A percentile compares a stretch with the other conserved stretches of the same genome.
These are phyloP conservation scores for Lanmaoa rubissima DNA, from an alignment of 768 basidiomycete genomes.

Conservation along the genomic window DNA sequence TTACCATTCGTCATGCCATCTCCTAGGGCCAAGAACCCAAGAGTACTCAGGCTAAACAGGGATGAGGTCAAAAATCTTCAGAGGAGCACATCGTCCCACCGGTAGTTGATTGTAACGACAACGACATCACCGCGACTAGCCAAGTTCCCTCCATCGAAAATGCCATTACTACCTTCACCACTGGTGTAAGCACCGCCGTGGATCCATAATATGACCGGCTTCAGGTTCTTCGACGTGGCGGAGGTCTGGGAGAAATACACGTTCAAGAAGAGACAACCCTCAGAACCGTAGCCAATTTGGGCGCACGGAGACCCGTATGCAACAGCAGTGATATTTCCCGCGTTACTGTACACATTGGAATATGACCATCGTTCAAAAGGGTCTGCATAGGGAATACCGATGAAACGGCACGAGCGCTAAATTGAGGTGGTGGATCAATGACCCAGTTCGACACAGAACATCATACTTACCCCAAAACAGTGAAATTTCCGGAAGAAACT, in stretches of 20 bases:
- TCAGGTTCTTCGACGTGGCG: constrained; percentile 21
- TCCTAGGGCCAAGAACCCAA: constrained; percentile 7
- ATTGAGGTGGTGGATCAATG: not conserved
- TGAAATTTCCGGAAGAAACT: constrained; percentile 6
- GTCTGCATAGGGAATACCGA: constrained; percentile 50
- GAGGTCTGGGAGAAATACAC: constrained; percentile 34
- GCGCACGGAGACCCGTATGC: constrained; percentile 36
- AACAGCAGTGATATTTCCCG: constrained; percentile 32
- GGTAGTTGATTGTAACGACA: constrained; percentile 38
- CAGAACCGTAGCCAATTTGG: constrained; percentile 31
- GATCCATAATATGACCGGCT: constrained; percentile 51
- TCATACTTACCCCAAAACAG: constrained; percentile 6
- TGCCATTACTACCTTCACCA: constrained; percentile 38
- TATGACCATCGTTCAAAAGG: constrained; percentile 42
- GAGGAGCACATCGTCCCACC: constrained; percentile 7
- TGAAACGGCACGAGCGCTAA: constrained; percentile 47
- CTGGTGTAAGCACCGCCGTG: constrained; percentile 48
- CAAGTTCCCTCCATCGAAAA: constrained; percentile 44
- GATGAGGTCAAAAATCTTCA: not conserved
- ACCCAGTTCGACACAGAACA: not conserved
- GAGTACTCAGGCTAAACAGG: not conserved
- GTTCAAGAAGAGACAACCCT: constrained; percentile 49
- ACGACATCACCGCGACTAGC: constrained; percentile 45
- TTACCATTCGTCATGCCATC: constrained; percentile 11
- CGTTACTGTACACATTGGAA: constrained; percentile 34